phyloP scores from a whole-genome alignment of 805 yeast species.

The Schwanniomyces yamadae region DNA sequence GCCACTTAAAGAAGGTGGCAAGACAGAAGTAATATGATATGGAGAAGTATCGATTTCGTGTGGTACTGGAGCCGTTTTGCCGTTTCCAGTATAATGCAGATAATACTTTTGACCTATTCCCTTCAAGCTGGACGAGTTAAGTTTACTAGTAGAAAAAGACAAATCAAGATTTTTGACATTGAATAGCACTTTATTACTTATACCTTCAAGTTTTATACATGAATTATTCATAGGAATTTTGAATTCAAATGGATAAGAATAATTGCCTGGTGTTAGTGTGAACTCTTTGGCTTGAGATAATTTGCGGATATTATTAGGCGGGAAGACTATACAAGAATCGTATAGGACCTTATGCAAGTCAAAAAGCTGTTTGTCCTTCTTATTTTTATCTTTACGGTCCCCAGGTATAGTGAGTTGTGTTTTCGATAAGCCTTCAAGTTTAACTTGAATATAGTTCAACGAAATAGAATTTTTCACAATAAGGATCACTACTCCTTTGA shows the following conservation, averaged over 20 bases:
- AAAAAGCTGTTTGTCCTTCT: slow-evolving; percentile 18
- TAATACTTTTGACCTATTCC: slow-evolving; percentile 18
- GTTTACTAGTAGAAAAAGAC: slow-evolving; percentile 34
- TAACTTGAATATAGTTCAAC: slow-evolving; percentile 48
- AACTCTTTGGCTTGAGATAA: slow-evolving; percentile 45
- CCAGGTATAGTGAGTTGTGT: slow-evolving; percentile 35
- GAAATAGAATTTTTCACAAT: slow-evolving; percentile 41
- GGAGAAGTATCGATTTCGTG: slow-evolving; percentile 5
- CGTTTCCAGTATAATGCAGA: slow-evolving; percentile 1
- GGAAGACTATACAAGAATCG: slow-evolving; percentile 50
- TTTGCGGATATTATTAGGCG: slow-evolving; percentile 47
- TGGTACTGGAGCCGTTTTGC: not conserved
- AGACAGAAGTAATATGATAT: slow-evolving; percentile 28
- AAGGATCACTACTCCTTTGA: slow-evolving; percentile 41
- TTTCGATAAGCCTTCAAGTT: slow-evolving; percentile 48
- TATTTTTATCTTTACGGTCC: slow-evolving; percentile 17
- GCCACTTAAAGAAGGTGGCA: slow-evolving; percentile 36
- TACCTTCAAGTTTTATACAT: slow-evolving; percentile 37
- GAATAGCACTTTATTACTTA: slow-evolving; percentile 33
- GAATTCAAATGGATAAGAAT: slow-evolving; percentile 49
- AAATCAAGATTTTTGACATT: slow-evolving; percentile 28
- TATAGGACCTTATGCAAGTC: slow-evolving; percentile 50
- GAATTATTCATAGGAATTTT: slow-evolving; percentile 41
- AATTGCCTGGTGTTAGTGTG: slow-evolving; percentile 50
- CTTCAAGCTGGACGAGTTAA: slow-evolving; percentile 14